These are phyloP conservation scores for Chrysosporium keratinophilum DNA, from an alignment of 2,329 filamentous ascomycete genomes.

Conservation along the genomic window DNA sequence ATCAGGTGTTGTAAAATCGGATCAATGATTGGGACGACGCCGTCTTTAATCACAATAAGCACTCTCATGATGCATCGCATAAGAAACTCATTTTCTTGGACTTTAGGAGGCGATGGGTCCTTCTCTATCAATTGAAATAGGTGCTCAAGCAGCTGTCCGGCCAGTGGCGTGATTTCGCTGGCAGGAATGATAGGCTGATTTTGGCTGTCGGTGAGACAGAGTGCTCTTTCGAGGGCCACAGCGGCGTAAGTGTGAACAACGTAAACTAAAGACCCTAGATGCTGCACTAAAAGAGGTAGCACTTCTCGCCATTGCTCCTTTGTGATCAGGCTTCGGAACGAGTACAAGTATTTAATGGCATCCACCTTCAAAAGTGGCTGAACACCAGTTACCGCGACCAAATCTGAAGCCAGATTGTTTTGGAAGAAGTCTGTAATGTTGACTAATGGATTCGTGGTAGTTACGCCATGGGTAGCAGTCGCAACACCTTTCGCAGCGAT, in stretches of 20 bases:
- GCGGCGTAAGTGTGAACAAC: slow-evolving; percentile 97
- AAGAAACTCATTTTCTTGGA: slow-evolving; percentile 96
- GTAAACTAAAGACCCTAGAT: slow-evolving; percentile 80
- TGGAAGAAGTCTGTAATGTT: slow-evolving; percentile 94
- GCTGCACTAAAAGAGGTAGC: slow-evolving; percentile 81
- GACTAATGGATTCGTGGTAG: slow-evolving; percentile 75
- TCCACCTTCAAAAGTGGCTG: slow-evolving; percentile 91
- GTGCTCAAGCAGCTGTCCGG: slow-evolving; percentile 78
- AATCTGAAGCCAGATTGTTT: slow-evolving; percentile 78
- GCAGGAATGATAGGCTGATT: slow-evolving; percentile 71
- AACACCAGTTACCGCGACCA: slow-evolving; percentile 57
- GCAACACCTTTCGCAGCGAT: slow-evolving; percentile 85
- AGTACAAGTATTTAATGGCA: slow-evolving; percentile 95
- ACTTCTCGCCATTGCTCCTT: slow-evolving; percentile 85
- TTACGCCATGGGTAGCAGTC: slow-evolving; percentile 80
- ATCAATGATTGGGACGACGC: slow-evolving; percentile 62
- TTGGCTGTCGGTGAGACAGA: slow-evolving; percentile 68
- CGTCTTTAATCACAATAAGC: slow-evolving; percentile 83
- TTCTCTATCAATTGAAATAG: slow-evolving; percentile 86
- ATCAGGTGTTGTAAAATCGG: slow-evolving; percentile 73
- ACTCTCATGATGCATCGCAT: slow-evolving; percentile 99
- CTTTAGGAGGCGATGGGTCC: slow-evolving; percentile 73
- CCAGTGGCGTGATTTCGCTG: slow-evolving; percentile 65
- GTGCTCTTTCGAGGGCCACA: slow-evolving; percentile 86
- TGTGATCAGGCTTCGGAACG: slow-evolving; percentile 88